phyloP scores from a whole-genome alignment of 768 basidiomycete genomes.

The Leccinellum luteum region DNA sequence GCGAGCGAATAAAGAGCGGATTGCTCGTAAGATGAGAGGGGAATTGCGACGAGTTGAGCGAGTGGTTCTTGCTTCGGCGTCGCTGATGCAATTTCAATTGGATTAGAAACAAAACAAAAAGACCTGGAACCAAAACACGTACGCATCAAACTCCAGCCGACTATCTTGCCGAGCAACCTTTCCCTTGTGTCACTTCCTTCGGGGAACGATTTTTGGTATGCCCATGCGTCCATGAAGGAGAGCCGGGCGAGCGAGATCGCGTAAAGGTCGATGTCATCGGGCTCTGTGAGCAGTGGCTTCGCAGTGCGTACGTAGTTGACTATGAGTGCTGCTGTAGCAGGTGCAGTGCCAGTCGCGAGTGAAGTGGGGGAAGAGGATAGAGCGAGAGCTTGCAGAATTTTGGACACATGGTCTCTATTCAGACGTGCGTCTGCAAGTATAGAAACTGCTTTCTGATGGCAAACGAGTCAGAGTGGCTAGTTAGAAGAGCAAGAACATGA shows the following conservation, averaged over 20 bases:
- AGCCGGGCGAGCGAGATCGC: constrained; percentile 62
- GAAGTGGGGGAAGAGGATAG: constrained; percentile 42
- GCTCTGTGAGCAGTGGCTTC: constrained; percentile 67
- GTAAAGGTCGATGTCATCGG: constrained; percentile 70
- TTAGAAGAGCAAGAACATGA: background rate
- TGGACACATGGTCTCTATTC: constrained; percentile 74
- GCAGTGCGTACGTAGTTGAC: constrained; percentile 74
- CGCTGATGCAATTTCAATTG: constrained; percentile 37
- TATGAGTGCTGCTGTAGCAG: constrained; percentile 41
- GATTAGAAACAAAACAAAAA: background rate
- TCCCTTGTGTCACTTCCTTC: constrained; percentile 54
- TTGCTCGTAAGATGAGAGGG: constrained; percentile 67
- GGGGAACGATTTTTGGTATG: constrained; percentile 66
- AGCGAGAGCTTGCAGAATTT: constrained; percentile 62
- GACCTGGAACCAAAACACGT: constrained; percentile 30
- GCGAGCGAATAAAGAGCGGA: constrained; percentile 54
- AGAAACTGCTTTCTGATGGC: constrained; percentile 59
- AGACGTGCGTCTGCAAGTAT: constrained; percentile 72
- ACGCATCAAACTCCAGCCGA: constrained; percentile 73
- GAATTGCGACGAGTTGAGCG: constrained; percentile 59
- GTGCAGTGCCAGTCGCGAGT: constrained; percentile 10
- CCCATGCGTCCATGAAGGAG: constrained; percentile 71
- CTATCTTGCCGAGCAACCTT: constrained; percentile 53
- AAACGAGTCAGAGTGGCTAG: background rate
- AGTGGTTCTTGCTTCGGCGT: constrained; percentile 57